Conservation (phyloP, 495 filamentous ascomycete species). For the Chaetomidium leptoderma region DNA sequence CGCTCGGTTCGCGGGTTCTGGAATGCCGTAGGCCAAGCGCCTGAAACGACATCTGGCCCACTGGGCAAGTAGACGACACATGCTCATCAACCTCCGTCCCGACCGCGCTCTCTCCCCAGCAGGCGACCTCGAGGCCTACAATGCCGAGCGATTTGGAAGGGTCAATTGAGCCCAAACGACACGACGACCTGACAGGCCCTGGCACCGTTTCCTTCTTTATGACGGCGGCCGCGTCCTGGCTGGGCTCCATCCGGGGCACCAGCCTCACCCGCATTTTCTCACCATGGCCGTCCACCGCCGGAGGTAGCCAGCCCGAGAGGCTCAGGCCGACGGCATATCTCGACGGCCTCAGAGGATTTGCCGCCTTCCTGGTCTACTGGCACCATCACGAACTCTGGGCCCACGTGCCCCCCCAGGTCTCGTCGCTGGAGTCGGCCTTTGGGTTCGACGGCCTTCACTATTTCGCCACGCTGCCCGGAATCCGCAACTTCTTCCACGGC, state of each 20-base stretch:
- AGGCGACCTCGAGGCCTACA: background rate
- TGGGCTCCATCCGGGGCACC: conserved; percentile 3
- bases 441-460: conserved; percentile 35
- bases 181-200: background rate
- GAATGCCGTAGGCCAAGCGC: background rate
- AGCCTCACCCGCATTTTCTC: conserved; percentile 16
- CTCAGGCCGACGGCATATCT: conserved; percentile 43
- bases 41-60: background rate
- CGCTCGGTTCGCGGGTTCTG: no score
- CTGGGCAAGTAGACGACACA: background rate
- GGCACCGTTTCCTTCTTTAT: background rate
- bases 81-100: background rate
- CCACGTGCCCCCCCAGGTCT: conserved; percentile 24
- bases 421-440: conserved; percentile 33
- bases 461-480: conserved; percentile 38
- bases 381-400: conserved; percentile 46
- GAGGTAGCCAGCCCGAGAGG: conserved; percentile 17
- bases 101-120: background rate
- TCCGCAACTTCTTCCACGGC: conserved; percentile 41
- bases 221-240: conserved; percentile 1
- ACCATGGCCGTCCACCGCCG: conserved; percentile 8
- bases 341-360: conserved; percentile 45
- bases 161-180: conserved; percentile 9
- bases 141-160: conserved; percentile 14
- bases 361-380: conserved; percentile 47